phyloP scores from a whole-genome alignment of 2,329 filamentous ascomycete genomes.

The Aphanocladium album region DNA sequence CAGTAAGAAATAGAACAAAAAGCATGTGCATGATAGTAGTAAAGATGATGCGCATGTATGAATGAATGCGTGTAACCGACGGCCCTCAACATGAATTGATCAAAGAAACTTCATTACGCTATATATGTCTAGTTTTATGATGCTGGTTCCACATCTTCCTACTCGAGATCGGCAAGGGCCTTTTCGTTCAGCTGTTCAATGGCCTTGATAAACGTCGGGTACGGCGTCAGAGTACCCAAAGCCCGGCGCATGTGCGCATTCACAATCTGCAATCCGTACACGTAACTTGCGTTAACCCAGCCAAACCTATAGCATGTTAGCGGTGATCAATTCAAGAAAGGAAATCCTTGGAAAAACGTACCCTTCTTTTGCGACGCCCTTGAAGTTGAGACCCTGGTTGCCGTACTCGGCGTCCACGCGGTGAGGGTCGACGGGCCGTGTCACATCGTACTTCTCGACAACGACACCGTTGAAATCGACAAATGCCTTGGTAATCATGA shows the following conservation, averaged over 20 bases:
- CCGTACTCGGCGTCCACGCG: conserved; percentile 95
- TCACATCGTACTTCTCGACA: conserved; percentile 98
- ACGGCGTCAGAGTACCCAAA: conserved; percentile 81
- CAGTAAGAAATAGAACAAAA: not conserved
- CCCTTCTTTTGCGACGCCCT: conserved; percentile 94
- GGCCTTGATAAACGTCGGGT: conserved; percentile 74
- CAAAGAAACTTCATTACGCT: not conserved
- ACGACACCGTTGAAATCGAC: conserved; percentile 98
- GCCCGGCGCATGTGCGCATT: conserved; percentile 86
- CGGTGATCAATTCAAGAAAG: not conserved
- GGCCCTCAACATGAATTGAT: not conserved
- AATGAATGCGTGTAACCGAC: not conserved
- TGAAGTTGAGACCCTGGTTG: conserved; percentile 93
- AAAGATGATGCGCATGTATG: not conserved
- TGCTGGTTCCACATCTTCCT: not conserved
- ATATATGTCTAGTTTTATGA: conserved; percentile 1
- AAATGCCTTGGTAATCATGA: conserved; percentile 98
- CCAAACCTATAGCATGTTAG: conserved; percentile 64
- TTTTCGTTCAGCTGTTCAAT: conserved; percentile 51
- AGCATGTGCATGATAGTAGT: too few relatives aligned
- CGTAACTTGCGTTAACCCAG: conserved; percentile 98
- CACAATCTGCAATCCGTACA: conserved; percentile 84
- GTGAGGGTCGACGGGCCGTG: conserved; percentile 81
- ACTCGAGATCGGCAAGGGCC: conserved; percentile 41
- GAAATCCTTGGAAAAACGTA: conserved; percentile 44